Evolutionary conservation across 2,329 filamentous ascomycete species (phyloP).

Genomic region (Verticillium klebahnii): DNA sequence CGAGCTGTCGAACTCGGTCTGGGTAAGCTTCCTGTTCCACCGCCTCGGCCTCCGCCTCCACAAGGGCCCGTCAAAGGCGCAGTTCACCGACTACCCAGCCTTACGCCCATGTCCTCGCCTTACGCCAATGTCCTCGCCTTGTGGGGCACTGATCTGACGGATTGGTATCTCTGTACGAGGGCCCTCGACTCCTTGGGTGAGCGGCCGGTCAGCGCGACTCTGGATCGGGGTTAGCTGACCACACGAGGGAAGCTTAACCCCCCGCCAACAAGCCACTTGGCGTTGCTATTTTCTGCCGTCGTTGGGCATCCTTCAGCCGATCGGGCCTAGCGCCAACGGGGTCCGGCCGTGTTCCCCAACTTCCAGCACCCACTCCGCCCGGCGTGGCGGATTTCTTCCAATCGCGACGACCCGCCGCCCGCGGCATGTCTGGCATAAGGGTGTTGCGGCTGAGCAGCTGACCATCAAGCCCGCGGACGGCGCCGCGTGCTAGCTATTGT

Average conservation of each 20-base stretch:
- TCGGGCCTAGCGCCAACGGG: not conserved
- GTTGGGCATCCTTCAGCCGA: not conserved
- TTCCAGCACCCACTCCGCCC: not conserved
- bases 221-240: not conserved
- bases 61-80: not conserved
- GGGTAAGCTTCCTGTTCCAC: not conserved
- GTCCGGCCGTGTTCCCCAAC: not conserved
- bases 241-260: not conserved
- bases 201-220: not conserved
- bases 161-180: not conserved
- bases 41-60: not conserved
- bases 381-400: not conserved
- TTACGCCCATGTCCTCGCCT: not conserved
- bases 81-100: not conserved
- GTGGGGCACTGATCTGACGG: not conserved
- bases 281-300: not conserved
- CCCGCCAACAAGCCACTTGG: not conserved
- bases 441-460: not conserved
- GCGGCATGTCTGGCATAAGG: not conserved
- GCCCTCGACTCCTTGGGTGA: not conserved
- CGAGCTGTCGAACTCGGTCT: not conserved
- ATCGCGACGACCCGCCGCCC: not conserved
- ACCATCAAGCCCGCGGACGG: not conserved
- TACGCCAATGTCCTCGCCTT: not conserved
- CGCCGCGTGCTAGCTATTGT: not conserved